A percentile compares a stretch with the other conserved stretches of the same genome.
phyloP scores from a whole-genome alignment of 805 yeast genomes.

The Isabelozyma rhagii region DNA sequence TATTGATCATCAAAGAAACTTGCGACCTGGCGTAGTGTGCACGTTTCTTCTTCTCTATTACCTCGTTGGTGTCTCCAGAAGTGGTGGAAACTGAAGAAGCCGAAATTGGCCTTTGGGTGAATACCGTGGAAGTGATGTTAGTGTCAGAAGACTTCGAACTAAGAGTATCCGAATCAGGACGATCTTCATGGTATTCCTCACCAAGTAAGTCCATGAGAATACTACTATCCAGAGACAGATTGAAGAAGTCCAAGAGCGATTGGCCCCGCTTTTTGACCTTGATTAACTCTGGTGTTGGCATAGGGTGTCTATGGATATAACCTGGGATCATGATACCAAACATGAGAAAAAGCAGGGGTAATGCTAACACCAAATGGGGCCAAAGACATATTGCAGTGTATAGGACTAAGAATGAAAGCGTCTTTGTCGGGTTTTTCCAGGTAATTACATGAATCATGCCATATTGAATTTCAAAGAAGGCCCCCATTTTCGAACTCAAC shows the following conservation, averaged over 20 bases:
- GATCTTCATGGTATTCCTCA: constrained; percentile 11
- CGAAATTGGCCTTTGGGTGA: constrained; percentile 1
- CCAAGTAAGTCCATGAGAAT: constrained; percentile 30
- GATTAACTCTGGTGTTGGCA: constrained; percentile 41
- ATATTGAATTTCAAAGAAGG: constrained; percentile 59
- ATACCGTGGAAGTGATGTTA: constrained; percentile 7
- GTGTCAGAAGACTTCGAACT: constrained; percentile 14
- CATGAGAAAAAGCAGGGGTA: constrained; percentile 58
- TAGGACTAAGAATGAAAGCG: constrained; percentile 54
- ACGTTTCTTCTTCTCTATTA: constrained; percentile 10
- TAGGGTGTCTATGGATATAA: constrained; percentile 66
- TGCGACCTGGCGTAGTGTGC: constrained; percentile 26
- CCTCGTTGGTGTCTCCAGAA: background rate
- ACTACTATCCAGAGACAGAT: constrained; percentile 26
- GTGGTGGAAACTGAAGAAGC: constrained; percentile 1
- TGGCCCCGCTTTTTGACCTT: constrained; percentile 52
- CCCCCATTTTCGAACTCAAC: constrained; percentile 54
- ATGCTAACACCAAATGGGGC: constrained; percentile 63
- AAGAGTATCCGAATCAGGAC: constrained; percentile 5
- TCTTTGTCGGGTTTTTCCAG: constrained; percentile 75
- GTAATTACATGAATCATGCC: constrained; percentile 56
- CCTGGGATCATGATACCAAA: constrained; percentile 67
- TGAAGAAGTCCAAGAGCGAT: constrained; percentile 44
- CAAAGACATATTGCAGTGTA: constrained; percentile 68
- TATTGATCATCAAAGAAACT: constrained; percentile 50